These are phyloP conservation scores for Phytopythium sindhum DNA, from an alignment of 352 stramenopile genomes.

Conservation along the genomic window DNA sequence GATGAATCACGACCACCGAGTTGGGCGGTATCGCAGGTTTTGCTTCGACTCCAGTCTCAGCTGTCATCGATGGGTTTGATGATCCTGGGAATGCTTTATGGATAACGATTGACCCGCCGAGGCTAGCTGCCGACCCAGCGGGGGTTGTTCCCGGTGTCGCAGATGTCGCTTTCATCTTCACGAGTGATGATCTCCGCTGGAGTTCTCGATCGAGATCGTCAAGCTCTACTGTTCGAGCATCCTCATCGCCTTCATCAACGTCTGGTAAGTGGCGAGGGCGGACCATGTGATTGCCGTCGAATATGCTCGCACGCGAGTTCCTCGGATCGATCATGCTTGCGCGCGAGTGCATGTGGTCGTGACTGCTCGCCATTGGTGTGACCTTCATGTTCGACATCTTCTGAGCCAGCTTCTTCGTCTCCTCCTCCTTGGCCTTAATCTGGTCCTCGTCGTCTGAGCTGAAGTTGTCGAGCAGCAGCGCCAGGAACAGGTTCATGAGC, in stretches of 20 bases:
- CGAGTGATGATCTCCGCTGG: conserved; percentile 5
- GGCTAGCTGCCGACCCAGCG: neutral
- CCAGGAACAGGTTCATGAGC: conserved; percentile 94
- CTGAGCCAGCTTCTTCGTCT: conserved; percentile 43
- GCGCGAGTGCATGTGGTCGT: conserved; percentile 3
- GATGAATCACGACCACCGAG: neutral
- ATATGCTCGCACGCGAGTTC: conserved; percentile 4
- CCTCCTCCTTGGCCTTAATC: conserved; percentile 41
- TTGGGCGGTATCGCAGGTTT: neutral
- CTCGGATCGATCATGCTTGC: neutral
- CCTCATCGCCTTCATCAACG: conserved; percentile 12
- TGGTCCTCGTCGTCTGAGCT: conserved; percentile 64
- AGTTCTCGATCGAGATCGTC: conserved; percentile 19
- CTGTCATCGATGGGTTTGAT: neutral
- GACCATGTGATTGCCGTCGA: neutral
- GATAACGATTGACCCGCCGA: neutral
- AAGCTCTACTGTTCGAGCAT: conserved; percentile 12
- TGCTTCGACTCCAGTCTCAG: neutral
- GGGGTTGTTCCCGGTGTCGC: neutral
- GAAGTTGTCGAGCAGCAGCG: conserved; percentile 91
- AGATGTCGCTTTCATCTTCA: neutral
- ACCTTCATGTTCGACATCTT: conserved; percentile 72
- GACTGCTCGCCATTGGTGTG: conserved; percentile 9
- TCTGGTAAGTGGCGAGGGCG: neutral
- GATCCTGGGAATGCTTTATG: neutral